phyloP scores from a whole-genome alignment of 192 early-diverging fungal species.

The Coemansia sp. region DNA sequence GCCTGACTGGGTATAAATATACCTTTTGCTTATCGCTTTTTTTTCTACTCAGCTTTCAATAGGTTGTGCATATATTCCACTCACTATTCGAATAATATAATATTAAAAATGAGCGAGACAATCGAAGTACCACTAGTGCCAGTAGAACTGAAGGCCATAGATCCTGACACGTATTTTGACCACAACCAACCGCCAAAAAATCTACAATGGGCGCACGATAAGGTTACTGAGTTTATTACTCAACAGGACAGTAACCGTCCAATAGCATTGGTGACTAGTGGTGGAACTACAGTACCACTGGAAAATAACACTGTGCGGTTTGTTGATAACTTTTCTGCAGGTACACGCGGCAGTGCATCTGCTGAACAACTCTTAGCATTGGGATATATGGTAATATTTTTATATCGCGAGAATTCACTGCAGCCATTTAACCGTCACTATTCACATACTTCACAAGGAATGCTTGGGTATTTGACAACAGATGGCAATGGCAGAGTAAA shows the following conservation, averaged over 20 bases:
- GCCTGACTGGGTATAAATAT: not conserved
- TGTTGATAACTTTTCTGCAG: conserved; percentile 97
- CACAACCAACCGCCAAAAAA: conserved; percentile 65
- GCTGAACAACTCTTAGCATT: conserved; percentile 88
- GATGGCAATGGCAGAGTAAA: conserved; percentile 60
- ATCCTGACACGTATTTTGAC: conserved; percentile 77
- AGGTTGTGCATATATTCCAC: not conserved
- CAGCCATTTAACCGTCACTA: conserved; percentile 94
- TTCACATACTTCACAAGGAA: conserved; percentile 69
- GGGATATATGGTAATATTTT: conserved; percentile 95
- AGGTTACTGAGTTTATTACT: conserved; percentile 60
- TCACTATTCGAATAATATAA: not conserved
- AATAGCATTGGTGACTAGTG: conserved; percentile 90
- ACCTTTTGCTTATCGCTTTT: not conserved
- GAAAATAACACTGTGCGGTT: conserved; percentile 97
- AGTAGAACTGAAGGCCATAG: conserved; percentile 42
- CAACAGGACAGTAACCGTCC: conserved; percentile 57
- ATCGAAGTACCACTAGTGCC: not conserved
- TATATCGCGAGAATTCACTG: conserved; percentile 89
- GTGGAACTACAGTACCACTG: conserved; percentile 94
- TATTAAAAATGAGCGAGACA: conserved; percentile 1
- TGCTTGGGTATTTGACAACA: conserved; percentile 79
- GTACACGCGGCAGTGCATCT: conserved; percentile 90
- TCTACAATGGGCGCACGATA: conserved; percentile 59
- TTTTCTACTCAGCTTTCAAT: not conserved